Percentiles rank a stretch among this genome's conserved stretches.
Evolutionary conservation across 768 basidiomycete genomes (phyloP).

Genomic region (Rhizopogon vulgaris): DNA sequence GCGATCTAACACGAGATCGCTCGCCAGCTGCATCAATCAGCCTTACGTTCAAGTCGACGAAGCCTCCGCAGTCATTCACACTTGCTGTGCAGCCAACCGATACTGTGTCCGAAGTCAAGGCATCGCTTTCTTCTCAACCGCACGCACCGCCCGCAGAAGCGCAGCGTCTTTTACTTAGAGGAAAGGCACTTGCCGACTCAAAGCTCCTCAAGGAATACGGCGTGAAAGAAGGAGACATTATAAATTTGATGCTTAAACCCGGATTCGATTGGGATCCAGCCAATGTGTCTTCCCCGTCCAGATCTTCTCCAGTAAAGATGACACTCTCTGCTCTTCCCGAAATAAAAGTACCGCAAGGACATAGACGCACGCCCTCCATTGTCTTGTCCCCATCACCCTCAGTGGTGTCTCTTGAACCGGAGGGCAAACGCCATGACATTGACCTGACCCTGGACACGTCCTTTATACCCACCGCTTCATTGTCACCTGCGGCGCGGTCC

Average conservation of each 20-base stretch:
- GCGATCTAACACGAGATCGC: conserved; percentile 7
- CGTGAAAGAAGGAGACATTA: conserved; percentile 70
- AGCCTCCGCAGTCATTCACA: conserved; percentile 74
- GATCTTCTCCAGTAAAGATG: conserved; percentile 16
- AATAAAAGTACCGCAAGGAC: conserved; percentile 27
- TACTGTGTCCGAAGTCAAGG: conserved; percentile 75
- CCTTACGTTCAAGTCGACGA: conserved; percentile 86
- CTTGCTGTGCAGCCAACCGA: conserved; percentile 77
- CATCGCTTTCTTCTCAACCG: conserved; percentile 58
- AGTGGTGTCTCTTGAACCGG: conserved; percentile 28
- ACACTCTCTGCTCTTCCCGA: conserved; percentile 17
- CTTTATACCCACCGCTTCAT: conserved; percentile 38
- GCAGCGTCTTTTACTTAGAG: conserved; percentile 87
- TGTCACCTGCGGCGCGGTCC: conserved; percentile 30
- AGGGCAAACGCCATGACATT: conserved; percentile 53
- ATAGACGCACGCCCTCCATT: conserved; percentile 70
- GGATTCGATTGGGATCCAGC: conserved; percentile 61
- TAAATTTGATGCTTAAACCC: conserved; percentile 86
- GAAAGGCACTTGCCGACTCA: conserved; percentile 85
- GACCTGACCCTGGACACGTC: conserved; percentile 62
- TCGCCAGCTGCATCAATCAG: conserved; percentile 32
- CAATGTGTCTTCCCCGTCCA: conserved; percentile 17
- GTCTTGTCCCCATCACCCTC: conserved; percentile 76
- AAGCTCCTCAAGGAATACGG: conserved; percentile 91
- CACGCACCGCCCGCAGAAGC: conserved; percentile 71